phyloP scores from a whole-genome alignment of 1,284 basidiomycete genomes.

The Cryptococcus sp. region DNA sequence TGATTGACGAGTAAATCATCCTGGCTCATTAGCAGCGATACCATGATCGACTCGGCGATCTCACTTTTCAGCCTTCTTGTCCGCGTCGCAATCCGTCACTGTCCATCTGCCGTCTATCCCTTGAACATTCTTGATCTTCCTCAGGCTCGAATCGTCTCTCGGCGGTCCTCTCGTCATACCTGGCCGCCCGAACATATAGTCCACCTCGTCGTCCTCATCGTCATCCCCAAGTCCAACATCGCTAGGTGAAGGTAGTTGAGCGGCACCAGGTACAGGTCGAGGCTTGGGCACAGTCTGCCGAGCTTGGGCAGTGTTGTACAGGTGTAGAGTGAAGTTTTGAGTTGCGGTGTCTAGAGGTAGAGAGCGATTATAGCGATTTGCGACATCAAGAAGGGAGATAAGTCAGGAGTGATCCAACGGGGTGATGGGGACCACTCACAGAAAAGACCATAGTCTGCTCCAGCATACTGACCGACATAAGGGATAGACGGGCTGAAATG shows the following conservation, averaged over 20 bases:
- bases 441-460: constrained; percentile 37
- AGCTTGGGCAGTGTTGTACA: constrained; percentile 64
- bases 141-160: constrained; percentile 58
- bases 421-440: constrained; percentile 20
- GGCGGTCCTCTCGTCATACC: constrained; percentile 10
- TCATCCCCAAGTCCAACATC: constrained; percentile 8
- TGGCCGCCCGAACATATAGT: constrained; percentile 39
- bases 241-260: constrained; percentile 4
- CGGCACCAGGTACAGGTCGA: background rate
- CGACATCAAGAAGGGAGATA: constrained; percentile 55
- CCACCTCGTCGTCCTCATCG: constrained; percentile 27
- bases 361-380: constrained; percentile 37
- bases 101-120: constrained; percentile 78
- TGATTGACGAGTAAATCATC: constrained; percentile 87
- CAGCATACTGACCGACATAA: constrained; percentile 88
- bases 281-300: constrained; percentile 7
- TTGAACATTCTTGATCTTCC: constrained; percentile 69
- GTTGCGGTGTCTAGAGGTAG: constrained; percentile 44
- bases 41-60: constrained; percentile 10
- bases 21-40: constrained; percentile 47
- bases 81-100: constrained; percentile 89
- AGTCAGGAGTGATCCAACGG: constrained; percentile 11
- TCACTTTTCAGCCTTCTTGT: constrained; percentile 81
- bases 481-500: constrained; percentile 57
- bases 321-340: constrained; percentile 75